phyloP scores from a whole-genome alignment of 352 stramenopile genomes.

The Plasmopara muralis region DNA sequence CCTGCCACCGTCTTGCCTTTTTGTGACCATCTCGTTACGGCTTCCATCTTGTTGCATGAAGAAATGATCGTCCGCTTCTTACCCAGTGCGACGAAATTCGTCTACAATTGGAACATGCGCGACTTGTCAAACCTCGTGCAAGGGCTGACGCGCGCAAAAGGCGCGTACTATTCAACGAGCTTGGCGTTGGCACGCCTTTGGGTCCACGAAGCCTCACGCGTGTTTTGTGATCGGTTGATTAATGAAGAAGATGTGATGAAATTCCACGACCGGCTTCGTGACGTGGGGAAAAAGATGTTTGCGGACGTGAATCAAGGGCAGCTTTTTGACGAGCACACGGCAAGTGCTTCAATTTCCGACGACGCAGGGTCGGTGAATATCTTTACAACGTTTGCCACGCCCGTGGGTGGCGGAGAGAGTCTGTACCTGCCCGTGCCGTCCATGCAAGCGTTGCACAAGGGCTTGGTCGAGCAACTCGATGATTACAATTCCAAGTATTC shows the following conservation, averaged over 20 bases:
- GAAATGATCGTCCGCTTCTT: constrained; percentile 93
- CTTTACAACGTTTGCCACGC: constrained; percentile 92
- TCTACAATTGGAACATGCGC: constrained; percentile 98
- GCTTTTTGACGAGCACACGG: constrained; percentile 70
- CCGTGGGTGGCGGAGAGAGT: constrained; percentile 52
- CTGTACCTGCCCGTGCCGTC: constrained; percentile 67
- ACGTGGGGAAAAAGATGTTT: constrained; percentile 91
- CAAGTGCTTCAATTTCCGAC: constrained; percentile 16
- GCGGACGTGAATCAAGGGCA: constrained; percentile 79
- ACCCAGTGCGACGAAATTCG: constrained; percentile 95
- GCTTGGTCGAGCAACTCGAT: constrained; percentile 92
- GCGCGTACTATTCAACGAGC: constrained; percentile 88
- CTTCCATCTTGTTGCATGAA: constrained; percentile 88
- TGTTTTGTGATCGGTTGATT: constrained; percentile 96
- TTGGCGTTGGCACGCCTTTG: constrained; percentile 88
- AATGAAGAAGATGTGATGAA: constrained; percentile 92
- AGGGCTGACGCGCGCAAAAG: constrained; percentile 87
- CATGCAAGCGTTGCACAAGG: constrained; percentile 85
- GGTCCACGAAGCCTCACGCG: constrained; percentile 95
- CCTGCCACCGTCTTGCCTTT: constrained; percentile 45
- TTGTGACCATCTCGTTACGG: constrained; percentile 86
- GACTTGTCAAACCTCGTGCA: constrained; percentile 97
- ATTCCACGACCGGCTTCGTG: constrained; percentile 88
- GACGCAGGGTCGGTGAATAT: constrained; percentile 71
- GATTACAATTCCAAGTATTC: constrained; percentile 96